Conservation (phyloP, 805 yeast genomes). For the Suhomyces sp. region DNA sequence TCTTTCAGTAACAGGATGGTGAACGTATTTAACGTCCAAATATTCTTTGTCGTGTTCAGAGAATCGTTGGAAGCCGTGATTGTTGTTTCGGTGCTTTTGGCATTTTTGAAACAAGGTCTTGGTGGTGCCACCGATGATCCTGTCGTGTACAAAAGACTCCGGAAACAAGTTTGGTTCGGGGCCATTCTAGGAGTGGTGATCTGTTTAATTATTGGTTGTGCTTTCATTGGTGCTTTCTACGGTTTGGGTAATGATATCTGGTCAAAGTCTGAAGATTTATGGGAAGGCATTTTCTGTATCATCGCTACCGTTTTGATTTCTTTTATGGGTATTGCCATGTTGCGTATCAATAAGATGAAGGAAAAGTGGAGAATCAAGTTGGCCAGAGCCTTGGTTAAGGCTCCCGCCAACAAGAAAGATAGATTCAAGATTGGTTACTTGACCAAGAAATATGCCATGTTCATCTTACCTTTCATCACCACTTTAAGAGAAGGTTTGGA, state of each 20-base stretch:
- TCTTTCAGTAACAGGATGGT: no score
- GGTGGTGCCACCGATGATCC: constrained; percentile 23
- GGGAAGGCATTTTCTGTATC: constrained; percentile 28
- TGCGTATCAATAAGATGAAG: constrained; percentile 29
- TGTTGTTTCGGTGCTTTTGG: constrained; percentile 28
- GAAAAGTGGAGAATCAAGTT: constrained; percentile 31
- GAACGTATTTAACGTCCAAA: constrained; percentile 25
- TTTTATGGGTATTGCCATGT: constrained; percentile 29
- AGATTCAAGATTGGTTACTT: constrained; percentile 49
- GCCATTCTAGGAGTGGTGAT: constrained; percentile 19
- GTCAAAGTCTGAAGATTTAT: constrained; percentile 23
- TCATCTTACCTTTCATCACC: constrained; percentile 85
- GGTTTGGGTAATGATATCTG: constrained; percentile 22
- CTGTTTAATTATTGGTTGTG: constrained; percentile 23
- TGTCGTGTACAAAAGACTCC: constrained; percentile 17
- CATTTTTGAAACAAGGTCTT: constrained; percentile 28
- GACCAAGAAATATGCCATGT: constrained; percentile 80
- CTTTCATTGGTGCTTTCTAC: constrained; percentile 25
- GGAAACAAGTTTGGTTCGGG: constrained; percentile 24
- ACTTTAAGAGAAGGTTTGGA: constrained; percentile 95
- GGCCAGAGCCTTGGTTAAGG: constrained; percentile 22
- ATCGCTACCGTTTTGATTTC: constrained; percentile 26
- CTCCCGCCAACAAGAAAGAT: constrained; percentile 14
- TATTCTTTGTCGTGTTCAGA: constrained; percentile 26
- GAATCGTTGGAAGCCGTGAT: constrained; percentile 27